Base-by-base conservation (phyloP, 2,329 filamentous ascomycete genomes). In the Apiospora aurea region DNA sequence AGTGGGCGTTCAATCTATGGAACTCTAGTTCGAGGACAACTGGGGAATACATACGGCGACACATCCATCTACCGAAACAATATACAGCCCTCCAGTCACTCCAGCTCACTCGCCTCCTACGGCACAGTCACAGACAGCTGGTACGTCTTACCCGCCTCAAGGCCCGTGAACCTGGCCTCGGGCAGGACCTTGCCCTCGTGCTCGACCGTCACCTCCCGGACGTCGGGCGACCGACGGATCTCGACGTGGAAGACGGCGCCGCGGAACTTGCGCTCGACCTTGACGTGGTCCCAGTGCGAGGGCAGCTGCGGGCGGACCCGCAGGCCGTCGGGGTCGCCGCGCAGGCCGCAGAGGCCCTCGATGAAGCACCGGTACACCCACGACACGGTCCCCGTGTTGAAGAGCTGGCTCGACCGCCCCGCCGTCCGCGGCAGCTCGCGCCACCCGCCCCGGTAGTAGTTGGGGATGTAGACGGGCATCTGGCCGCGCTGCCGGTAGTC, bases 301-400 rank as follows among this genome's bases (percentile, higher is more conserved):
- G 88, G 88, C 73, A 89, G 78, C 77, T 88, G 86, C 0, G 88
- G 87, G 1, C 81, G 79, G 41, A 89, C 80, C 11, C 75, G 75
- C 69, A 89, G 76, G 0, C 87, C 87, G 1, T 85, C 78, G 1
- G 79, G 79, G 14, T 87, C 86, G 38, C 88, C 88, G 14, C 83
- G 82, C 49, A 90, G 79, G 0, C 88, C 87, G 73, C 87, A 89
- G 6, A 90, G 77, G 0, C 87, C 87, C 77, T 90, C 87, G 67
- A 88, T 84, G 74, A 89, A 84, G 77, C 83, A 86, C 13, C 87
- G 82, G 77, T 89, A 89, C 2, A 83, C 86, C 88, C 87, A 90
- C 24, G 86, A 85, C 34, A 88, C 85, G 7, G 87, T 89, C 4
- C 87, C 88, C 1, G 87, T 90, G 77, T 89, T 89, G 80, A 90